Percentiles rank a stretch among this genome's conserved stretches.
Conservation (phyloP, 768 basidiomycete genomes). For the Tulasnella calospora region DNA sequence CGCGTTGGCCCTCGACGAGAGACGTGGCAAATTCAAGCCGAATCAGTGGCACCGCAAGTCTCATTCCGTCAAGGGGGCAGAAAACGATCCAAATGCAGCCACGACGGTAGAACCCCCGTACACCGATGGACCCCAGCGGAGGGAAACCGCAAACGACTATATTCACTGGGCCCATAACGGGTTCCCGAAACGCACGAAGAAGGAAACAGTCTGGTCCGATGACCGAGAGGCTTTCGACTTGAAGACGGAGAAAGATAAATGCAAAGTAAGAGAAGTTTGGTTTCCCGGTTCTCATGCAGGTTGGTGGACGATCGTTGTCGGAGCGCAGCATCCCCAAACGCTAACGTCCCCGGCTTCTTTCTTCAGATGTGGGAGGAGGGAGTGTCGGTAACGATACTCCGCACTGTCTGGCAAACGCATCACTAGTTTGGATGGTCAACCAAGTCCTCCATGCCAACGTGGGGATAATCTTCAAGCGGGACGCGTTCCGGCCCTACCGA, state of each 20-base stretch:
- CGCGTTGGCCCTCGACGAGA: slow-evolving; percentile 41
- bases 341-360: not conserved
- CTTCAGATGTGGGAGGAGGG: slow-evolving; percentile 31
- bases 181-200: not conserved
- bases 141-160: not conserved
- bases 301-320: not conserved
- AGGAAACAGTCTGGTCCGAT: not conserved
- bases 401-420: slow-evolving; percentile 24
- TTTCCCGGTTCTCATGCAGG: slow-evolving; percentile 32
- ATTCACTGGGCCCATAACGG: not conserved
- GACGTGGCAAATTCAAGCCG: slow-evolving; percentile 60
- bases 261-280: slow-evolving; percentile 31
- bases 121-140: not conserved
- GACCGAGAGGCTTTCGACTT: not conserved
- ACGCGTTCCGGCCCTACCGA: not conserved
- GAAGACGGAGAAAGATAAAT: not conserved
- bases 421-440: slow-evolving; percentile 31
- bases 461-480: slow-evolving; percentile 51
- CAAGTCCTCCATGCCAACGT: slow-evolving; percentile 45
- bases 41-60: slow-evolving; percentile 55
- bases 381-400: slow-evolving; percentile 19
- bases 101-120: not conserved
- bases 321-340: not conserved
- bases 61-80: slow-evolving; percentile 35
- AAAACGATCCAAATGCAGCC: slow-evolving; percentile 32